Conservation (phyloP, 73 alveolate species). For the Symbiodinium pilosum region DNA sequence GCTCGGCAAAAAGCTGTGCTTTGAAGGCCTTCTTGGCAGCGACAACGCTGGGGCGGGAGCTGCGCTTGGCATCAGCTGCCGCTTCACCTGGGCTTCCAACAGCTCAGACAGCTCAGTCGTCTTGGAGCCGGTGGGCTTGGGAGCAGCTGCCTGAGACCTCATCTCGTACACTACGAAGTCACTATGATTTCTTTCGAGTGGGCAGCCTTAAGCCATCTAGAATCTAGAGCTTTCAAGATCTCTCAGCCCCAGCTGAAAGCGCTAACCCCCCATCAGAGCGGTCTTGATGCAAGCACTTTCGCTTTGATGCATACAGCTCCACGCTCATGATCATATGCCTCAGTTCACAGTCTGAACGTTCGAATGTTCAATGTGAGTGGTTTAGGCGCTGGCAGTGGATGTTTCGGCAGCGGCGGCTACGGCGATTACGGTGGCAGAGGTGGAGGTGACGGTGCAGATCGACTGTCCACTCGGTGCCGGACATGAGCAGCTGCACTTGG, state of each 20-base stretch:
- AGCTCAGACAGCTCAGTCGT: slow-evolving; percentile 17
- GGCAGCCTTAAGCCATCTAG: neutral
- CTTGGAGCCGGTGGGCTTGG: slow-evolving; percentile 42
- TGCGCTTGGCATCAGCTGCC: slow-evolving; percentile 41
- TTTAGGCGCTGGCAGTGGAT: slow-evolving; percentile 66
- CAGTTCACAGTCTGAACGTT: too few species aligned
- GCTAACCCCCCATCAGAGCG: too few species aligned
- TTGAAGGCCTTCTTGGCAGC: neutral
- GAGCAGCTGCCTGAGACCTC: slow-evolving; percentile 21
- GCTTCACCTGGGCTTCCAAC: slow-evolving; percentile 27
- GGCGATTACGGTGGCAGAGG: neutral
- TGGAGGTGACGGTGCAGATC: slow-evolving; percentile 36
- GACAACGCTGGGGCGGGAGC: slow-evolving; percentile 70
- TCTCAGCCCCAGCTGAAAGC: neutral
- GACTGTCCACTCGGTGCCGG: slow-evolving; percentile 77
- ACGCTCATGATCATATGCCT: too few species aligned
- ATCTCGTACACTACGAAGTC: neutral
- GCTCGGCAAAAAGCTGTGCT: too few species aligned
- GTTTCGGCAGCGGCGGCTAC: neutral
- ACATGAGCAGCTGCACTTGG: slow-evolving; percentile 35
- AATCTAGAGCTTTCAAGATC: neutral
- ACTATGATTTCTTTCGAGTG: neutral
- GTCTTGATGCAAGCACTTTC: too few species aligned
- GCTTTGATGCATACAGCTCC: too few species aligned
- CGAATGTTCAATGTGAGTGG: too few species aligned